Conservation (phyloP, 108 stramenopile genomes). For the Nannochloropsis oceanica region DNA sequence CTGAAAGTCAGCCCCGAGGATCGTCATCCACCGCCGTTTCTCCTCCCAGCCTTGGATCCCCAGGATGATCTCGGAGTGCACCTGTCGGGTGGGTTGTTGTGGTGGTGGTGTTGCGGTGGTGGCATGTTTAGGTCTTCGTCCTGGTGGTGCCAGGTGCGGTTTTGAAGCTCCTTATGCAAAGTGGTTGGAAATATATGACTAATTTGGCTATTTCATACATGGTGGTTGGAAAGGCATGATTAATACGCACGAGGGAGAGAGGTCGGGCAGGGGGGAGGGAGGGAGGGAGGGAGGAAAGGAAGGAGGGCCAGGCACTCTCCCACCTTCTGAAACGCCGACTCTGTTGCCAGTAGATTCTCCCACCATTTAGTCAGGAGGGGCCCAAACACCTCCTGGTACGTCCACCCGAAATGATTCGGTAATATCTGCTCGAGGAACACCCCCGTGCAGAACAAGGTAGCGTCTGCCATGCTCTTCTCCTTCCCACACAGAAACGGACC, state of each 20-base stretch:
- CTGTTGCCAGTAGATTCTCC: not conserved
- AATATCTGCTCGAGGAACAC: constrained; percentile 70
- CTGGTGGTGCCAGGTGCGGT: too few species aligned
- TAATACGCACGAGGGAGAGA: not conserved
- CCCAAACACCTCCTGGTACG: not conserved
- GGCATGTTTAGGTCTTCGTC: too few species aligned
- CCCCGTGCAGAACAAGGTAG: constrained; percentile 65
- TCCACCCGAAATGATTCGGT: constrained; percentile 59
- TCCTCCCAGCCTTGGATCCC: not conserved
- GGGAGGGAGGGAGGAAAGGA: not conserved
- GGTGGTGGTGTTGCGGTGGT: too few species aligned
- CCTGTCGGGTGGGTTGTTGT: too few species aligned
- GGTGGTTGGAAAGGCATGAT: too few species aligned
- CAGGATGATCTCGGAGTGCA: not conserved
- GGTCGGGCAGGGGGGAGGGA: not conserved
- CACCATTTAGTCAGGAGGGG: not conserved
- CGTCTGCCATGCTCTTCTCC: constrained; percentile 80
- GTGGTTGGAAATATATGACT: too few species aligned
- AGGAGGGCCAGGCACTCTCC: too few species aligned
- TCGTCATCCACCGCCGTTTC: constrained; percentile 1
- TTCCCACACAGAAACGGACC: constrained; percentile 61
- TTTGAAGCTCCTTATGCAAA: too few species aligned
- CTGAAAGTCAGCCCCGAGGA: constrained; percentile 7
- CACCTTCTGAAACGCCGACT: not conserved
- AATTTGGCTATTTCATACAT: not conserved